Evolutionary conservation across 139 green algal species (phyloP).

Genomic region (Eudorina sp.): DNA sequence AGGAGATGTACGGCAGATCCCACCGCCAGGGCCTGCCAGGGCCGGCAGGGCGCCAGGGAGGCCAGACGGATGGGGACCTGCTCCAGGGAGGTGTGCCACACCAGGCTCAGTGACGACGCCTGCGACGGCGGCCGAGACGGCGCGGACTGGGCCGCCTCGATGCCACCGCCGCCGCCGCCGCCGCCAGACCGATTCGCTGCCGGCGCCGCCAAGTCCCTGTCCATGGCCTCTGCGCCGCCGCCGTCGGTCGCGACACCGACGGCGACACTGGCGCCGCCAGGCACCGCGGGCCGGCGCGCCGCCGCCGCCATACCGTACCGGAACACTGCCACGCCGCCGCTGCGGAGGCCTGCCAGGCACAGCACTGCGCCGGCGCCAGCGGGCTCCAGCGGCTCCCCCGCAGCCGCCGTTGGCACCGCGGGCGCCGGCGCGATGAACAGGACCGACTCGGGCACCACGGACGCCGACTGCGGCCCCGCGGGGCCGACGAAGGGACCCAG

Average conservation of each 20-base stretch:
- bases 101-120: neutral
- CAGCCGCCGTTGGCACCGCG: neutral
- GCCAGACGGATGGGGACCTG: slow-evolving; percentile 10
- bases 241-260: neutral
- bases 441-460: slow-evolving; percentile 33
- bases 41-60: neutral
- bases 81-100: slow-evolving; percentile 19
- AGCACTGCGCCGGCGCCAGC: neutral
- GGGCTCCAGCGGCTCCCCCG: neutral
- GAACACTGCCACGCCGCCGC: neutral
- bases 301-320: neutral
- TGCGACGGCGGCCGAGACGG: neutral
- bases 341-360: slow-evolving; percentile 31
- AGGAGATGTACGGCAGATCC: neutral
- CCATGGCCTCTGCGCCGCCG: neutral
- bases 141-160: neutral
- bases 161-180: neutral
- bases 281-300: neutral
- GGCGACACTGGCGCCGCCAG: neutral
- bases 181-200: neutral
- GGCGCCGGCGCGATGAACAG: neutral
- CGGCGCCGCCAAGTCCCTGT: neutral
- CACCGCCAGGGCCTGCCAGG: slow-evolving; percentile 30
- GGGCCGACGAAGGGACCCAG: neutral
- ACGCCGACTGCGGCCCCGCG: neutral